Evolutionary conservation across 75 land plant genomes (phyloP).

Genomic region (Selaginella tamariscina): DNA sequence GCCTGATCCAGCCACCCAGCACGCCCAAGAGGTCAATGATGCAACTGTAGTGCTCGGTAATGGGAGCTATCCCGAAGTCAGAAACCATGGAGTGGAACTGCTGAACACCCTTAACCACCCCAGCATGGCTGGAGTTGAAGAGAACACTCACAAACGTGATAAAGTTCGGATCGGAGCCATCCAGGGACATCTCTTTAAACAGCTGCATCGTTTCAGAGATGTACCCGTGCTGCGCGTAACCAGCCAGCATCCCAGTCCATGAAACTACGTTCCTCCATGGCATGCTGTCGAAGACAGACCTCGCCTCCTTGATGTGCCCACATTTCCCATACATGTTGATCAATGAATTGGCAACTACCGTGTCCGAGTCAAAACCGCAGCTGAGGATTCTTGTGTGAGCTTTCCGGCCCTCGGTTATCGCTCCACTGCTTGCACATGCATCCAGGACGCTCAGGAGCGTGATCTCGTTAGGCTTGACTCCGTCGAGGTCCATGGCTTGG

Average conservation of each 20-base stretch:
- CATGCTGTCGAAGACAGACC: neutral
- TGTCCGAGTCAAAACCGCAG: neutral
- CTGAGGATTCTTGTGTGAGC: neutral
- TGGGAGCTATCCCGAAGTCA: neutral
- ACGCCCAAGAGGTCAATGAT: conserved; percentile 17
- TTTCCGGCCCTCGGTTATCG: neutral
- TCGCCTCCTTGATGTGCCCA: neutral
- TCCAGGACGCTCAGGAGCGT: neutral
- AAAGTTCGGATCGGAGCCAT: conserved; percentile 4
- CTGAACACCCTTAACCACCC: conserved; percentile 4
- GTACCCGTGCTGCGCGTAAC: neutral
- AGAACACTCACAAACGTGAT: conserved; percentile 15
- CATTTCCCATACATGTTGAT: conserved; percentile 12
- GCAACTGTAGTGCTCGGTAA: conserved; percentile 14
- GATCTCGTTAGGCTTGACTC: neutral
- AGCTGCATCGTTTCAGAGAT: neutral
- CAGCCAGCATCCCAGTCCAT: conserved; percentile 3
- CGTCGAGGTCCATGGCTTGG: conserved; percentile 1
- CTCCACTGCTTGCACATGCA: neutral
- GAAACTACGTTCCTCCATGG: neutral
- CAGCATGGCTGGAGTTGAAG: conserved; percentile 16
- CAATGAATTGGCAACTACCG: neutral
- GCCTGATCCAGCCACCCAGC: conserved; percentile 14
- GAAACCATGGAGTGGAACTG: conserved; percentile 5
- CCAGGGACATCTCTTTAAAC: conserved; percentile 9